Evolutionary conservation across 257 asterid species (phyloP), one percentile per base, ranked within the genome.

Genomic region (Plantago major): DNA sequence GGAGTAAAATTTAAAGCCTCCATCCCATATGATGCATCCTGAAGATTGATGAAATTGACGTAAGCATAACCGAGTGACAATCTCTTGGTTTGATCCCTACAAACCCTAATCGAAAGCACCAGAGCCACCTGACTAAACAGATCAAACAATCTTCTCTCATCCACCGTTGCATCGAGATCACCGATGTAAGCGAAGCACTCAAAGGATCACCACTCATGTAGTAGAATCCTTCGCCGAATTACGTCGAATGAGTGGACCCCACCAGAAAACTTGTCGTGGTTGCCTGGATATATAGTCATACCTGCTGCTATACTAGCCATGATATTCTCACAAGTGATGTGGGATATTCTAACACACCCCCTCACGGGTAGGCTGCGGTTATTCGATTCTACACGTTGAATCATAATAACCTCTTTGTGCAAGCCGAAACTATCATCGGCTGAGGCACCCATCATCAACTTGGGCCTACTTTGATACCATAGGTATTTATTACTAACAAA

Each of bases 11-110:
- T 89, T 86, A 89, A 58, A 54, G 69, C 42, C 64, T 84, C 86
- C 79, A 72, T 77, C 5, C 95, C 97, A 71, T 67, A 71, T 9
- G 80, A 66, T 77, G 97, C 96, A 47, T 88, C 92, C 2, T 77
- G 75, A 0, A 85, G 81, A 60, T 70, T 63, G 67, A 50, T 76
- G 67, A 83, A 88, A 78, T 85, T 88, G 67, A 88, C 95, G 62
- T 85, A 88, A 28, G 83, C 96, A 44, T 88, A 88, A 0, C 96
- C 86, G 13, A 88, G 92, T 0, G 94, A 84, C n/a, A 79, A 55
- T 10, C 75, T 65, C 10, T 76, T 76, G 10, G 62, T 71, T 57
- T 79, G 86, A 81, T 88, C 96, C 54, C 96, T 66, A 62, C 96
- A 83, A 71, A 88, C 82, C 88, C 84, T 79, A 55, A 85, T 77